phyloP scores from a whole-genome alignment of 805 yeast species.

The Tanozyma kutaoensis region DNA sequence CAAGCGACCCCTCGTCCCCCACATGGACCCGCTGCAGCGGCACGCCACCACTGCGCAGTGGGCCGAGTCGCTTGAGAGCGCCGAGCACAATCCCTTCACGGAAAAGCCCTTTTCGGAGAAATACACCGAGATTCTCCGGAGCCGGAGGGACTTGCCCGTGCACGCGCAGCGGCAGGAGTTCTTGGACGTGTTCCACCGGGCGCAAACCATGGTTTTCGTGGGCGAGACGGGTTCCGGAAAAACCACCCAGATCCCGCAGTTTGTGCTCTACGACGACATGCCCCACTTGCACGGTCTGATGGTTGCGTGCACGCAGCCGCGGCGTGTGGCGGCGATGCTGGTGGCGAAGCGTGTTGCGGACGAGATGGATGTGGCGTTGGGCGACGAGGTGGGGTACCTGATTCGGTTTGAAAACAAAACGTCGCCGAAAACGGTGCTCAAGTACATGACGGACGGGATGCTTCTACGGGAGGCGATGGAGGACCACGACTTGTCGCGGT shows the following conservation, averaged over 20 bases:
- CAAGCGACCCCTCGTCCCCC: too few species aligned
- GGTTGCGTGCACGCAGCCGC: slow-evolving; percentile 94
- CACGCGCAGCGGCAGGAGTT: slow-evolving; percentile 89
- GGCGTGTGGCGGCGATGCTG: slow-evolving; percentile 98
- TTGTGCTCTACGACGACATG: slow-evolving; percentile 83
- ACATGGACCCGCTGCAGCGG: too few species aligned
- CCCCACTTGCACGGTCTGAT: slow-evolving; percentile 75
- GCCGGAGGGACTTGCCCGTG: slow-evolving; percentile 82
- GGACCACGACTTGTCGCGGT: slow-evolving; percentile 68
- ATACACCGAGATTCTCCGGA: slow-evolving; percentile 66
- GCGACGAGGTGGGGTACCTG: slow-evolving; percentile 91
- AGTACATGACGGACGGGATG: slow-evolving; percentile 99
- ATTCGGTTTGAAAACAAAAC: slow-evolving; percentile 91
- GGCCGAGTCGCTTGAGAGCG: slow-evolving; percentile 47
- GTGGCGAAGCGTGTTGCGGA: slow-evolving; percentile 96
- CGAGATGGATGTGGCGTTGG: slow-evolving; percentile 88
- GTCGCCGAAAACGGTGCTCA: slow-evolving; percentile 63
- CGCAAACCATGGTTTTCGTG: slow-evolving; percentile 94
- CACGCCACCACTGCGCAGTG: slow-evolving; percentile 55
- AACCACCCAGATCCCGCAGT: slow-evolving; percentile 96
- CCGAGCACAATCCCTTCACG: slow-evolving; percentile 64
- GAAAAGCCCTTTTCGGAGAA: slow-evolving; percentile 47
- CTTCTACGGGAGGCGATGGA: slow-evolving; percentile 94
- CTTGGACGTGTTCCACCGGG: slow-evolving; percentile 64
- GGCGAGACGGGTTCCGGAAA: slow-evolving; percentile 99